Percentiles rank a stretch among this genome's conserved stretches.
Conservation (phyloP, 768 basidiomycete species). For the Arthromyces matolae region DNA sequence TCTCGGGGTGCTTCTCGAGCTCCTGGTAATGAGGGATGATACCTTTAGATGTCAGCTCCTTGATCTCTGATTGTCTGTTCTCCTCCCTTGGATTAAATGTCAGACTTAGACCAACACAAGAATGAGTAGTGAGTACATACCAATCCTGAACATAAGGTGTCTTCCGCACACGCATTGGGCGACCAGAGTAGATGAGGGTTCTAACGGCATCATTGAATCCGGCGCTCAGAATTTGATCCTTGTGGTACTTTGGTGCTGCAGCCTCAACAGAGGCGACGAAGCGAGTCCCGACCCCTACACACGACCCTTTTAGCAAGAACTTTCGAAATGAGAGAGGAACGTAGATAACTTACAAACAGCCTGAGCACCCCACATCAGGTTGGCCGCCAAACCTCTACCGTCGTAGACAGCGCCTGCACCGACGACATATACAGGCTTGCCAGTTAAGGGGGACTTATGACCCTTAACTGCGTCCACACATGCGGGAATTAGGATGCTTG, state of each 20-base stretch:
- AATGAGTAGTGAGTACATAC: constrained; percentile 37
- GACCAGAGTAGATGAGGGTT: constrained; percentile 87
- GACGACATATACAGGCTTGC: constrained; percentile 80
- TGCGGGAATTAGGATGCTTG: constrained; percentile 85
- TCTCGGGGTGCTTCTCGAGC: constrained; percentile 78
- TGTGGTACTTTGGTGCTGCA: constrained; percentile 78
- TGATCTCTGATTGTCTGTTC: constrained; percentile 78
- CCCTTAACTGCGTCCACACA: constrained; percentile 84
- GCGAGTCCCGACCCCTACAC: constrained; percentile 73
- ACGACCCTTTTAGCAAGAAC: background rate
- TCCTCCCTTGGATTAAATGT: constrained; percentile 50
- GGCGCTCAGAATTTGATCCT: constrained; percentile 68
- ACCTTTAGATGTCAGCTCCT: constrained; percentile 78
- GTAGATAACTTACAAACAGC: constrained; percentile 64
- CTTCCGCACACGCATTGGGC: constrained; percentile 81
- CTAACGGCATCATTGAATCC: constrained; percentile 76
- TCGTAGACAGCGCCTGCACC: constrained; percentile 93
- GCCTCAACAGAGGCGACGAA: constrained; percentile 85
- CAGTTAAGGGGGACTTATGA: constrained; percentile 73
- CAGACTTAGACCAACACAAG: background rate
- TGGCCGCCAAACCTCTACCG: constrained; percentile 82
- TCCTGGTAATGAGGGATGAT: constrained; percentile 73
- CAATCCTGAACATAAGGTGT: constrained; percentile 86
- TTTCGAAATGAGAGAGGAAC: no score
- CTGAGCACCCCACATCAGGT: constrained; percentile 85